Evolutionary conservation across 495 filamentous ascomycete species (phyloP), one percentile per base, ranked within the genome.

Genomic region (Penicillium dipodomyicola): DNA sequence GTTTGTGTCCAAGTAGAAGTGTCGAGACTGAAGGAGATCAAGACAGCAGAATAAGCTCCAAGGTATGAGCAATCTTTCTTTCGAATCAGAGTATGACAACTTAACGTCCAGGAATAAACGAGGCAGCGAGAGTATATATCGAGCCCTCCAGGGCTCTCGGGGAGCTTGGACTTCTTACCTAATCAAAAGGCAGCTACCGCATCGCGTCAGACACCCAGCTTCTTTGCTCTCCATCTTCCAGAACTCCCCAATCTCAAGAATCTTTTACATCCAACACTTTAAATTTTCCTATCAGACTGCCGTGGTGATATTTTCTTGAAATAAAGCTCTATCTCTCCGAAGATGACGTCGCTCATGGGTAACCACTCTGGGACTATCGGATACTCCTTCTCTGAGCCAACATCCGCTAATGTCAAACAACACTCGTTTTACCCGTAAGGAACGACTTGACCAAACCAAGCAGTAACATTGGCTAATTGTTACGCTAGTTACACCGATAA

Each of bases 391-490:
- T 70, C 77, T 32, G 74, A 80, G 62, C 58, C 76, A 51, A 73
- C 78, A 59, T 73, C 72, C 65, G 72, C 76, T 58, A 75, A 71
- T 57, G 72, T 72, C 52, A 83, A 72, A 69, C 77, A 96, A 73
- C 93, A 97, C 75, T 82, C 85, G 62, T 97, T 97, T 77, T 92
- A 97, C 72, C 94, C 94, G 94, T 97, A 83, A 69, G 74, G 42
- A 30, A 35, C 32, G 12, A 40, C 39, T 12, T 20, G 23, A 27
- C 41, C 2, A 6, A 10, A 1, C 7, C 25, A 11, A 17, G 15
- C 15, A 22, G 20, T 25, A 29, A 39, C 12, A 33, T 44, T 0
- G 54, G 44, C 54, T 72, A 55, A 65, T 60, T 4, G 25, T 14
- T 55, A 19, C 33, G 40, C n/a, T 68, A 95, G 89, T 61, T 98